These are phyloP conservation scores for Elsinoe fawcettii DNA, from an alignment of 2,329 filamentous ascomycete genomes.

Conservation along the genomic window DNA sequence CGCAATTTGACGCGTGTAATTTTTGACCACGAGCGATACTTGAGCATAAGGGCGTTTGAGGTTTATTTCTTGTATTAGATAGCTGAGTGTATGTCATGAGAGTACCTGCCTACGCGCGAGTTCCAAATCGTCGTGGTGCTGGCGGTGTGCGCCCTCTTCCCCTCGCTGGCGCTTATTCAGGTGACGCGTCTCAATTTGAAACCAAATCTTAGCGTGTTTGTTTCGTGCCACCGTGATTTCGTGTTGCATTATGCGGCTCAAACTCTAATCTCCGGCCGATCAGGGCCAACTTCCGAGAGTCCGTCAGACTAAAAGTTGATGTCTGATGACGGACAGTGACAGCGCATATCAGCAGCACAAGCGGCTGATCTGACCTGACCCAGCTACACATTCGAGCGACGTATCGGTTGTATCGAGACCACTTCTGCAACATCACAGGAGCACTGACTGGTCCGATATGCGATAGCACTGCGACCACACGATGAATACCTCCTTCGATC, in stretches of 20 bases:
- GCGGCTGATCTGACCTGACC: too few relatives aligned
- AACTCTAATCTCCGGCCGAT: constrained; percentile 9
- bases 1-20: constrained; percentile 2
- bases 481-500: constrained; percentile 13
- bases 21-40: constrained; percentile 1
- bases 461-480: not conserved
- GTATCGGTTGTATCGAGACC: not conserved
- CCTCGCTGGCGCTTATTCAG: not conserved
- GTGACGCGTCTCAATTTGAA: not conserved
- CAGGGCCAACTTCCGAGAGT: constrained; percentile 2
- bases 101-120: not conserved
- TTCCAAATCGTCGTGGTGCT: not conserved
- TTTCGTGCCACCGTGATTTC: constrained; percentile 1
- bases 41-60: constrained; percentile 1
- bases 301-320: constrained; percentile 1
- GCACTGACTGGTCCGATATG: not conserved
- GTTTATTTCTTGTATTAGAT: constrained; percentile 7
- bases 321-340: not conserved
- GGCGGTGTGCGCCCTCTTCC: not conserved
- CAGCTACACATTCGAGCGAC: not conserved
- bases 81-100: constrained; percentile 13
- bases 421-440: too few relatives aligned
- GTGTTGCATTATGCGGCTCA: not conserved
- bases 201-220: not conserved
- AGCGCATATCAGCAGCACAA: not conserved